phyloP scores from a whole-genome alignment of 164 flowering plant species.

The Magnolia changhungtana region DNA sequence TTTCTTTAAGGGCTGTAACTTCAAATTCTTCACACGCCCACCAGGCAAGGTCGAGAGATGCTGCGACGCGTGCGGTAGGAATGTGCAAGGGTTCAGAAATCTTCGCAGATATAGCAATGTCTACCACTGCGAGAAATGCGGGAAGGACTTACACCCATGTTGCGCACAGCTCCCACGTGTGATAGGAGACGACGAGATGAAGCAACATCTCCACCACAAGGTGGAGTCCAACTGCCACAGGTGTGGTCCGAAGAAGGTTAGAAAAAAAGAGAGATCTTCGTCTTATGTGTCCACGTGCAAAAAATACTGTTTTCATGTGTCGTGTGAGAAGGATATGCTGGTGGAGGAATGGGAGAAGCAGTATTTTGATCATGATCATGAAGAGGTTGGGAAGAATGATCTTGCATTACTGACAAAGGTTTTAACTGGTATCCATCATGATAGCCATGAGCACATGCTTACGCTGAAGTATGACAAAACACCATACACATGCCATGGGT shows the following conservation, averaged over 20 bases:
- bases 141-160: conserved; percentile 29
- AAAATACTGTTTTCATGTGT: conserved; percentile 19
- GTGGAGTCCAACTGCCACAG: conserved; percentile 11
- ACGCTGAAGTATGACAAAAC: no score
- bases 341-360: conserved; percentile 19
- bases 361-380: neutral
- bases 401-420: conserved; percentile 2
- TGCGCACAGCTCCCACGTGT: conserved; percentile 20
- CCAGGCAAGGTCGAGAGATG: neutral
- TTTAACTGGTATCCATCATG: no score
- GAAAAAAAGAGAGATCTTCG: conserved; percentile 16
- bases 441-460: no score
- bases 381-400: neutral
- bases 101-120: no score
- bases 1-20: conserved; percentile 20
- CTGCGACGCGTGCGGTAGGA: conserved; percentile 30
- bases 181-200: conserved; percentile 11
- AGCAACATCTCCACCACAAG: conserved; percentile 8
- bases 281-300: conserved; percentile 17
- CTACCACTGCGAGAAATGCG: conserved; percentile 19
- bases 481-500: no score
- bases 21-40: conserved; percentile 8
- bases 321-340: conserved; percentile 26
- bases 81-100: conserved; percentile 23
- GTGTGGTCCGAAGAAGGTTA: conserved; percentile 16